Base-by-base conservation (phyloP, 257 asterid genomes). In the Pogostemon cablin region DNA sequence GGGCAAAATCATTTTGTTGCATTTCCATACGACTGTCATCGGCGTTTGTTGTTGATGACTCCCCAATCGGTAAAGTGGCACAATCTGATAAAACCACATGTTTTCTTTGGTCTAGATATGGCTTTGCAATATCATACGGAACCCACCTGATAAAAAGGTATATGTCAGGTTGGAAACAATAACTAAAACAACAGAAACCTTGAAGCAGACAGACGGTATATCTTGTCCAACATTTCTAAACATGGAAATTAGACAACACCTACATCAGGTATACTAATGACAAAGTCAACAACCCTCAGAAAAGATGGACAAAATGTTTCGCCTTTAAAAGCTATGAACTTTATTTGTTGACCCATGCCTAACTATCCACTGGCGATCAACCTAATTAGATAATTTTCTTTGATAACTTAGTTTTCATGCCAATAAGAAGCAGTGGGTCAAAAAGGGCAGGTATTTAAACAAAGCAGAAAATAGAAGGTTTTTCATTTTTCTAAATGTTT, bases 51-150 rank as follows among this genome's bases (percentile, higher is more conserved):
- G 83, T 52, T 75, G 65, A 68, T 40, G 77, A 71, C 65, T 76
- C 87, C 64, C 88, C 95, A 74, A 72, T 73, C 63, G 48, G 81
- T 60, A 69, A 57, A 70, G 84, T 32, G 74, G 84, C 52, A 65
- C 71, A 68, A 76, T 91, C 97, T 40, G 99, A 91, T 53, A 95
- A 77, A 63, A 86, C 90, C 57, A 79, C 90, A 65, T 86, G 88
- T 25, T 78, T 84, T 74, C 83, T 85, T 79, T 84, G 82, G 75
- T 91, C 97, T 11, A 95, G 91, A 75, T 81, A 72, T 50, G 90
- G 92, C 87, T 83, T 89, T 57, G 84, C 89, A 74, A 82, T 74
- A 75, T 90, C 92, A 80, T 84, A 95, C 20, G 82, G 86, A 74
- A 91, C 82, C 99, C 99, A 95, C 86, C 99, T 95, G 76, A 48